Evolutionary conservation across 163 green algal genomes (phyloP).

Genomic region (Volvox carteri): DNA sequence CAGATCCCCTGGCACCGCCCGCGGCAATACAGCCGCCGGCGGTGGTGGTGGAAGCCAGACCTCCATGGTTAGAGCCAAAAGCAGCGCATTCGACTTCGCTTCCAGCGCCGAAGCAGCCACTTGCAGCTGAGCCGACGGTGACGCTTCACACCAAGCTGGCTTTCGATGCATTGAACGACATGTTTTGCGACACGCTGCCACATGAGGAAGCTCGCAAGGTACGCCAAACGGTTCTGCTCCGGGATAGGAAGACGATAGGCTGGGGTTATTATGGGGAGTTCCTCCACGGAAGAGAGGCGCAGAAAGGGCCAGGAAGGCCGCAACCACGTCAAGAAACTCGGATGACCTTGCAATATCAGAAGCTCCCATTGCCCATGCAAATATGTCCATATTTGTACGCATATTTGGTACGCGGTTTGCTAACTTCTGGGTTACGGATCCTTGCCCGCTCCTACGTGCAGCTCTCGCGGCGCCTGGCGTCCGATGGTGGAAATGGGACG

Average conservation of each 20-base stretch:
- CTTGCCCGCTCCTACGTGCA: too few relatives aligned
- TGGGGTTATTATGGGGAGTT: too few relatives aligned
- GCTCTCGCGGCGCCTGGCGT: background rate
- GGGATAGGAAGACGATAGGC: too few relatives aligned
- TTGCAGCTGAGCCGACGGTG: conserved; percentile 72
- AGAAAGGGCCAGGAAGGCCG: too few relatives aligned
- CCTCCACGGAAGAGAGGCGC: too few relatives aligned
- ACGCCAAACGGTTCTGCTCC: background rate
- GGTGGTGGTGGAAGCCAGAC: too few relatives aligned
- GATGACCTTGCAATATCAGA: too few relatives aligned
- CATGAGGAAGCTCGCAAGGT: conserved; percentile 57
- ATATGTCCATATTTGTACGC: too few relatives aligned
- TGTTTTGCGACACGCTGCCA: conserved; percentile 74
- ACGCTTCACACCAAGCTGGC: conserved; percentile 79
- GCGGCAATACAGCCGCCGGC: background rate
- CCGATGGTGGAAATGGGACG: background rate
- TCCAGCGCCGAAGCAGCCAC: background rate
- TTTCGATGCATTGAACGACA: conserved; percentile 78
- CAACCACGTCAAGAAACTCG: too few relatives aligned
- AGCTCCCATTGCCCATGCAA: too few relatives aligned
- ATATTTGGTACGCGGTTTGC: too few relatives aligned
- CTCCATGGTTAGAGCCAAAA: background rate
- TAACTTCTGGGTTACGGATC: too few relatives aligned
- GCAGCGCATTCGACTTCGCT: background rate
- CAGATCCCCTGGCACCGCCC: background rate